Base-by-base conservation (phyloP, 345 rosid species). In the Durio zibethinus region DNA sequence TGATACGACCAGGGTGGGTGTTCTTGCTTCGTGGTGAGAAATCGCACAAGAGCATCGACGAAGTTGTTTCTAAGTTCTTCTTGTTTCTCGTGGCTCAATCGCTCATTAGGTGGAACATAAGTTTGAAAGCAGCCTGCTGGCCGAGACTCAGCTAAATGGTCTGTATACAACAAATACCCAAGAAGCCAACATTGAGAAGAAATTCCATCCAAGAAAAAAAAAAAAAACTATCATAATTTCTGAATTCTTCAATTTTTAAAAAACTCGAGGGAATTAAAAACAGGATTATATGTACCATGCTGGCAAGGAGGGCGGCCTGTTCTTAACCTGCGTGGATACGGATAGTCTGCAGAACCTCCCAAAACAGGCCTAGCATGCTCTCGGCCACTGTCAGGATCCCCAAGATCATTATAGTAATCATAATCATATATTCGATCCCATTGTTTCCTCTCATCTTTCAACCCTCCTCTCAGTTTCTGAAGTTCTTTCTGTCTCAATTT, bases 391-490 rank as follows among this genome's bases (percentile, higher is more conserved):
- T 79, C 83, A 48, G 91, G 89, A 81, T 82, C 45, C 20, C 90
- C 87, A 63, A 88, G 90, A 77, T 88, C 90, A 62, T 88, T 87
- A 72, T 87, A 89, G 74, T 21, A 57, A 78, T 84, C 93, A 42
- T 91, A 91, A 50, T 87, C 88, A 18, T 89, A 91, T 45, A 86
- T 75, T 43, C 89, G 80, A 31, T 91, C 89, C 90, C 91, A 88
- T 60, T 84, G 84, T 54, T 84, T 83, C 79, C 88, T 81, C 73
- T 84, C 91, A 62, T 80, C 86, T 29, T 70, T 27, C 0, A 25
- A 79, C 70, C 86, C 81, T 74, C 88, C 87, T 45, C 87, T 84
- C 81, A 90, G 64, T 82, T 79, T 74, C 35, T 0, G 21, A 48
- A 90, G 90, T 78, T 90, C 94, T 76, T 80, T 76, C 45, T 75